These are phyloP conservation scores for Clavariopsis aquatica DNA, from an alignment of 495 filamentous ascomycete species.

Conservation along the genomic window DNA sequence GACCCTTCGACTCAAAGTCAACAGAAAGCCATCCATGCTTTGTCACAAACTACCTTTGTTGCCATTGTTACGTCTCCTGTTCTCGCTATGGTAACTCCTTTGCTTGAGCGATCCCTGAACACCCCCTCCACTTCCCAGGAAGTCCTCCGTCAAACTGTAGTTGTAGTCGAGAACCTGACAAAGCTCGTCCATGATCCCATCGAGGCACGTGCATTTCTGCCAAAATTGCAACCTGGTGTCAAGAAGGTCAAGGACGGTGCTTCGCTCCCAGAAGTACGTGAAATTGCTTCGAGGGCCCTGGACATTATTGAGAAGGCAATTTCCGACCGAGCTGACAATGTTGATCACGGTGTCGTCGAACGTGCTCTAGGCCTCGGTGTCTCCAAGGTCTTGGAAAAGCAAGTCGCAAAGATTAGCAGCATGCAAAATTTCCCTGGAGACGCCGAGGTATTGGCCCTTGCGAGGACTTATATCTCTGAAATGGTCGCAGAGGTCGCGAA, in stretches of 20 bases:
- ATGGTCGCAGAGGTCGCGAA: conserved; percentile 93
- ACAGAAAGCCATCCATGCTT: conserved; percentile 92
- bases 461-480: conserved; percentile 72
- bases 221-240: conserved; percentile 92
- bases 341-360: conserved; percentile 61
- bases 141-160: conserved; percentile 90
- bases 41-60: conserved; percentile 98
- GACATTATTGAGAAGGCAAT: conserved; percentile 93
- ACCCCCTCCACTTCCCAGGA: conserved; percentile 88
- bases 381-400: conserved; percentile 66
- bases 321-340: conserved; percentile 59
- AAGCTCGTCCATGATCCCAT: conserved; percentile 98
- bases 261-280: conserved; percentile 91
- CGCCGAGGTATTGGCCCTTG: conserved; percentile 62
- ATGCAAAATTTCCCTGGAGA: conserved; percentile 60
- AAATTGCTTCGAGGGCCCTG: conserved; percentile 79
- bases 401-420: conserved; percentile 70
- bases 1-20: conserved; percentile 85
- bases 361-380: conserved; percentile 76
- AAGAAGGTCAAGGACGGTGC: conserved; percentile 84
- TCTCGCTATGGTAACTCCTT: conserved; percentile 91
- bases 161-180: conserved; percentile 98
- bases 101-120: conserved; percentile 90
- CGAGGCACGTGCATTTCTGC: conserved; percentile 93
- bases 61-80: conserved; percentile 97